phyloP scores from a whole-genome alignment of 2,329 filamentous ascomycete genomes.

The Dothideomycetidae sp. region DNA sequence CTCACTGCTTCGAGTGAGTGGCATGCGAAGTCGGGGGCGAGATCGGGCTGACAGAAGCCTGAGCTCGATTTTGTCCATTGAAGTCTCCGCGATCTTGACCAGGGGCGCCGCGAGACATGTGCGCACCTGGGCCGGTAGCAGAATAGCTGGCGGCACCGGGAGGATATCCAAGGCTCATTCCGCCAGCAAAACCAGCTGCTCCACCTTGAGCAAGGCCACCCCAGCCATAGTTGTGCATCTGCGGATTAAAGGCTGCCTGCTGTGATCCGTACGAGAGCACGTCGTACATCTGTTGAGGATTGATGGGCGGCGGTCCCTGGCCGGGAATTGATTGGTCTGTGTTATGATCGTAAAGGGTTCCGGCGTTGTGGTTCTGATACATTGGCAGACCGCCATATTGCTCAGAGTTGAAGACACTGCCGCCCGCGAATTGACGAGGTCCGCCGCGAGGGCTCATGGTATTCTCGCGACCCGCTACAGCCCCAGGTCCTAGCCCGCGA shows the following conservation, averaged over 20 bases:
- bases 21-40: not conserved
- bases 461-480: slow-evolving; percentile 18
- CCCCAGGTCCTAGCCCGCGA: slow-evolving; percentile 24
- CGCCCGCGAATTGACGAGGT: slow-evolving; percentile 2
- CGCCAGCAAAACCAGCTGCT: not conserved
- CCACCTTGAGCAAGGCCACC: not conserved
- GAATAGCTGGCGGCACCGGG: not conserved
- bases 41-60: not conserved
- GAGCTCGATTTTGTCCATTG: not conserved
- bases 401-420: slow-evolving; percentile 1
- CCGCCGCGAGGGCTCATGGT: slow-evolving; percentile 20
- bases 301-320: not conserved
- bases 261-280: slow-evolving; percentile 3
- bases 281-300: slow-evolving; percentile 4
- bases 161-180: not conserved
- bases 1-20: not conserved
- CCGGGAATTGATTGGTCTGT: slow-evolving; percentile 5
- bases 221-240: slow-evolving; percentile 7
- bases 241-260: slow-evolving; percentile 1
- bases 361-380: slow-evolving; percentile 5
- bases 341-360: not conserved
- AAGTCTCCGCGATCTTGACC: not conserved
- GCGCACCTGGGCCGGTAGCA: not conserved
- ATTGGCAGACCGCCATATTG: slow-evolving; percentile 5
- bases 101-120: not conserved